Conservation (phyloP, 768 basidiomycete genomes). For the Suillus paluster region DNA sequence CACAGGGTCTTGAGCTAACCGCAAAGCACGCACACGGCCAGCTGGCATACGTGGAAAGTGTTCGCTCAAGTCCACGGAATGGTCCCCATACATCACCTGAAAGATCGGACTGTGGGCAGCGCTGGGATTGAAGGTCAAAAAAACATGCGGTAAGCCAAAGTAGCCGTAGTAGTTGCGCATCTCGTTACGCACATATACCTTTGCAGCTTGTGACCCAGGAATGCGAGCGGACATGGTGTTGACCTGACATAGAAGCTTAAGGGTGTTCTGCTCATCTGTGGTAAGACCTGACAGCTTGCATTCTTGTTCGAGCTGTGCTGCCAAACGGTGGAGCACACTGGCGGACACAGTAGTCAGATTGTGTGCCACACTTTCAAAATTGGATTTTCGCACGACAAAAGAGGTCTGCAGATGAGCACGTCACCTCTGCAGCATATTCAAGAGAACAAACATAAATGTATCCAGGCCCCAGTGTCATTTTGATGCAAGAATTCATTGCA, state of each 20-base stretch:
- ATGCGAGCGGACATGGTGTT: slow-evolving; percentile 34
- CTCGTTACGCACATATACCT: slow-evolving; percentile 25
- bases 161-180: slow-evolving; percentile 32
- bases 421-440: slow-evolving; percentile 32
- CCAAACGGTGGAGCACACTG: slow-evolving; percentile 1
- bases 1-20: slow-evolving; percentile 38
- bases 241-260: slow-evolving; percentile 29
- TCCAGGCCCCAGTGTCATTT: no score
- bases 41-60: slow-evolving; percentile 25
- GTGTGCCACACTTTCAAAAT: slow-evolving; percentile 17
- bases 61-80: background rate
- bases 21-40: slow-evolving; percentile 20
- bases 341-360: slow-evolving; percentile 12
- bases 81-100: slow-evolving; percentile 34
- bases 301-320: slow-evolving; percentile 16
- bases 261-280: slow-evolving; percentile 22
- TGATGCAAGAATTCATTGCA: no score
- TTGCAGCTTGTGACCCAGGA: slow-evolving; percentile 36
- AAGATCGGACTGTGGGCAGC: slow-evolving; percentile 31
- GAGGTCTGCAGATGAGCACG: slow-evolving; percentile 27
- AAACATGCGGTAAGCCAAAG: slow-evolving; percentile 34
- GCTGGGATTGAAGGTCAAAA: slow-evolving; percentile 31
- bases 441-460: slow-evolving; percentile 32
- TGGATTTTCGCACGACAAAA: slow-evolving; percentile 20
- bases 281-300: slow-evolving; percentile 7